Evolutionary conservation across 495 filamentous ascomycete species (phyloP).

Genomic region (Mytilinidion resinicola): DNA sequence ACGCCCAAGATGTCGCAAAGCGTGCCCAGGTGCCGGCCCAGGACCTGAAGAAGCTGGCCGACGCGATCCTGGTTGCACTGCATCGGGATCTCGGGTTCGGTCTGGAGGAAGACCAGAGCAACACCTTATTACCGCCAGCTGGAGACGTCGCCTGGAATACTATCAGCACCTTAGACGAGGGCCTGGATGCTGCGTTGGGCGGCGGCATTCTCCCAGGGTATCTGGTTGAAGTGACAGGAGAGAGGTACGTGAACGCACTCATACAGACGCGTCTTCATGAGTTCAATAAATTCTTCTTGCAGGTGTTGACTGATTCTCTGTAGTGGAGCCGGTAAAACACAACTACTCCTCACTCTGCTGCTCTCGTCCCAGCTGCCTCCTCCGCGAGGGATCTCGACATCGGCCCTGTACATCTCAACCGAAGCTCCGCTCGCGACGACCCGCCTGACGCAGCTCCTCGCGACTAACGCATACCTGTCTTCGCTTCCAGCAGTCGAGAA

Average conservation of each 20-base stretch:
- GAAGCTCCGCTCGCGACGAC: constrained; percentile 76
- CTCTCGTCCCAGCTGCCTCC: constrained; percentile 73
- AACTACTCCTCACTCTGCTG: constrained; percentile 78
- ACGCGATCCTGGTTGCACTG: constrained; percentile 57
- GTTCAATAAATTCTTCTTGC: constrained; percentile 7
- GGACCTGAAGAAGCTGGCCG: constrained; percentile 64
- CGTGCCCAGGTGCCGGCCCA: constrained; percentile 75
- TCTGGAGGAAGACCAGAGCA: constrained; percentile 19
- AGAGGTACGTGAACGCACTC: constrained; percentile 52
- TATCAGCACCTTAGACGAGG: constrained; percentile 75
- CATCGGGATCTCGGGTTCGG: constrained; percentile 57
- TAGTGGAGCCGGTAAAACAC: constrained; percentile 91
- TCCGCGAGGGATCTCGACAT: constrained; percentile 59
- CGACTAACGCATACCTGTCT: constrained; percentile 55
- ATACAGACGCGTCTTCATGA: not conserved
- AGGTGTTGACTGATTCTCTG: constrained; percentile 20
- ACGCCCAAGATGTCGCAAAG: constrained; percentile 76
- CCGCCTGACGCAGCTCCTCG: constrained; percentile 70
- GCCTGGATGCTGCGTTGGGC: constrained; percentile 65
- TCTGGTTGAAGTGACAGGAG: constrained; percentile 86
- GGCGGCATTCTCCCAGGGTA: constrained; percentile 82
- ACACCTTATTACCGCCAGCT: constrained; percentile 8
- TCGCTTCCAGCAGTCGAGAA: constrained; percentile 40
- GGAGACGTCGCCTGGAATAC: constrained; percentile 44
- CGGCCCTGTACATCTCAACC: constrained; percentile 90